Evolutionary conservation across 768 basidiomycete genomes (phyloP), one percentile per base, ranked within the genome.

Genomic region (Lentinula aciculospora): DNA sequence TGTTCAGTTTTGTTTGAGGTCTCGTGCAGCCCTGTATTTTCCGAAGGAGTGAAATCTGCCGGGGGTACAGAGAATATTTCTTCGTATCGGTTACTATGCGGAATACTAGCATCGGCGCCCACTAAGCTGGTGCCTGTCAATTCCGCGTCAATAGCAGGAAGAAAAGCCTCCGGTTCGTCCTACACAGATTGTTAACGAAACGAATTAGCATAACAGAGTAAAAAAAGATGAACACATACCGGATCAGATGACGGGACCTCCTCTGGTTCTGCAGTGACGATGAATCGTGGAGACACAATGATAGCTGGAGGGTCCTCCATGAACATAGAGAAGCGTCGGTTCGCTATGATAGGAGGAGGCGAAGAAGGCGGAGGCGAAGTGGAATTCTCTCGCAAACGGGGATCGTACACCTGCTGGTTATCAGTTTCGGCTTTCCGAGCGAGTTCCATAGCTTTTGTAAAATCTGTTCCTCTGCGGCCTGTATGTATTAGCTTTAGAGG

Each of bases 401-500:
- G 64, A 62, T 59, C 61, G 57, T 28, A 42, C 56, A 55, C 37
- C 60, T 66, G 23, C 69, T 69, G 21, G 62, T 63, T 31, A 36
- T 56, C 39, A 29, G 39, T 27, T 60, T 76, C 76, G 7, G 69
- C 71, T 65, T 72, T 75, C 27, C 71, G 65, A 10, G 77, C 76
- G 23, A 71, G 65, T 57, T 74, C 76, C 57, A 78, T 63, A n/a
- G 76, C 76, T 42, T 71, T 68, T 27, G 69, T 66, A 60, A 77
- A 78, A 1, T 70, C 69, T 8, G 73, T 74, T 3, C 68, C 72
- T 23, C 74, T 56, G 17, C 37, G 42, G 8, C 56, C 56, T 4
- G 56, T 57, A 28, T 28, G 27, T 19, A 39, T 44, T 29, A 28
- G 39, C 25, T 25, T 55, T 25, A 57, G 19, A 3, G 31, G 42